Conservation (phyloP, 306 rosid species). For the Gillenia trifoliata region DNA sequence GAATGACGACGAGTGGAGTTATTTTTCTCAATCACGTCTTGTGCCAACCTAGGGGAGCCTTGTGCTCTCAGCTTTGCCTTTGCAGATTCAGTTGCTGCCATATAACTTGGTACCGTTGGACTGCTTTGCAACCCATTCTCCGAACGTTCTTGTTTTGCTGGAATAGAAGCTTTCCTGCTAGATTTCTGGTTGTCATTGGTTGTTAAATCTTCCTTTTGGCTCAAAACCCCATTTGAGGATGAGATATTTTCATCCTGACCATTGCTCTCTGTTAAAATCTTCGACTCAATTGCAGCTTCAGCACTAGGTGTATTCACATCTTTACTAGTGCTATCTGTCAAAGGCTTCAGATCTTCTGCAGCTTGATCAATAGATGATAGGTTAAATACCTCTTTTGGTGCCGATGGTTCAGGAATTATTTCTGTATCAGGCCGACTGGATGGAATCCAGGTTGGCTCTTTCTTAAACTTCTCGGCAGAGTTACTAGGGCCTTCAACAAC, state of each 20-base stretch:
- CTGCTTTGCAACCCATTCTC: constrained; percentile 72
- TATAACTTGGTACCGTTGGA: constrained; percentile 86
- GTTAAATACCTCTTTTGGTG: constrained; percentile 39
- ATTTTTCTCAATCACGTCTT: constrained; percentile 55
- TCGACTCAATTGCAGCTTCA: constrained; percentile 39
- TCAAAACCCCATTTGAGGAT: constrained; percentile 50
- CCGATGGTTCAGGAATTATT: constrained; percentile 41
- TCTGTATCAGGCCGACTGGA: constrained; percentile 46
- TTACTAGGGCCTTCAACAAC: constrained; percentile 34
- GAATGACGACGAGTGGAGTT: constrained; percentile 73
- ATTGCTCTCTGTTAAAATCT: constrained; percentile 39
- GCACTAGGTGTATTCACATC: constrained; percentile 40
- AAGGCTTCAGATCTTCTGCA: constrained; percentile 41
- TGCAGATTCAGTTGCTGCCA: constrained; percentile 98
- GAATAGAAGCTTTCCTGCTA: constrained; percentile 46
- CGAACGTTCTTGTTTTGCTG: constrained; percentile 65
- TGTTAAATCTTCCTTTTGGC: constrained; percentile 58
- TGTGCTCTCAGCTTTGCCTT: constrained; percentile 95
- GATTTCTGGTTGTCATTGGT: constrained; percentile 70
- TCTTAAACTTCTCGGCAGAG: constrained; percentile 46
- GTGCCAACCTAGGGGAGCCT: constrained; percentile 84
- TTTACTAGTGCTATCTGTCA: constrained; percentile 43
- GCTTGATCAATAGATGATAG: constrained; percentile 41
- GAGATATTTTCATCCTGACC: constrained; percentile 43
- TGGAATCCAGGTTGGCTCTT: constrained; percentile 31